Conservation (phyloP, 257 asterid species). For the Nicotiana paniculata region DNA sequence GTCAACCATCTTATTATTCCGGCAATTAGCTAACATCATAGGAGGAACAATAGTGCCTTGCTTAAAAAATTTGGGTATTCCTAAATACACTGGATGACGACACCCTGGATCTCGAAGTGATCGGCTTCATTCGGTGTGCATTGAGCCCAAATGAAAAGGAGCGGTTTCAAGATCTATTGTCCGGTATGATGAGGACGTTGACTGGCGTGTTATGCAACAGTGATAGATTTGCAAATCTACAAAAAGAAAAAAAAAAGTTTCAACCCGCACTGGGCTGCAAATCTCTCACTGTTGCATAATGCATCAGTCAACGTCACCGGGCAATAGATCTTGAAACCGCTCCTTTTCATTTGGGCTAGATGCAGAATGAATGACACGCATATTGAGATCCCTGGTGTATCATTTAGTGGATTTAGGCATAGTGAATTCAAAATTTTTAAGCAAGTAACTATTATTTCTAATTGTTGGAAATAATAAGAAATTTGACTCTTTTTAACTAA, state of each 20-base stretch:
- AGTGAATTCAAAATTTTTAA: conserved; percentile 69
- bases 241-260: conserved; percentile 22
- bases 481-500: conserved; percentile 62
- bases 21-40: conserved; percentile 64
- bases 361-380: conserved; percentile 67
- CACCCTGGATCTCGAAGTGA: conserved; percentile 47
- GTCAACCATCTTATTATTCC: conserved; percentile 54
- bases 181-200: conserved; percentile 76
- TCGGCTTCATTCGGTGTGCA: conserved; percentile 69
- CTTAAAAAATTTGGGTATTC: conserved; percentile 65
- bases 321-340: conserved; percentile 82
- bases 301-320: conserved; percentile 75
- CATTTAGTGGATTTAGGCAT: conserved; percentile 43
- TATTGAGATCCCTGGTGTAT: conserved; percentile 43
- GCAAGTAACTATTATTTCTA: conserved; percentile 46
- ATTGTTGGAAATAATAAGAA: conserved; percentile 65
- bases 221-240: conserved; percentile 7
- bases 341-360: conserved; percentile 65
- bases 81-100: conserved; percentile 39
- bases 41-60: conserved; percentile 59
- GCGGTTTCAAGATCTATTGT: conserved; percentile 84
- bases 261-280: not conserved
- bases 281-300: conserved; percentile 46
- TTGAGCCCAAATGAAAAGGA: conserved; percentile 64
- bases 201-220: conserved; percentile 66